Evolutionary conservation across 2,329 filamentous ascomycete species (phyloP), one percentile per base, ranked within the genome.

Genomic region (Ophiostoma triangulosporum): DNA sequence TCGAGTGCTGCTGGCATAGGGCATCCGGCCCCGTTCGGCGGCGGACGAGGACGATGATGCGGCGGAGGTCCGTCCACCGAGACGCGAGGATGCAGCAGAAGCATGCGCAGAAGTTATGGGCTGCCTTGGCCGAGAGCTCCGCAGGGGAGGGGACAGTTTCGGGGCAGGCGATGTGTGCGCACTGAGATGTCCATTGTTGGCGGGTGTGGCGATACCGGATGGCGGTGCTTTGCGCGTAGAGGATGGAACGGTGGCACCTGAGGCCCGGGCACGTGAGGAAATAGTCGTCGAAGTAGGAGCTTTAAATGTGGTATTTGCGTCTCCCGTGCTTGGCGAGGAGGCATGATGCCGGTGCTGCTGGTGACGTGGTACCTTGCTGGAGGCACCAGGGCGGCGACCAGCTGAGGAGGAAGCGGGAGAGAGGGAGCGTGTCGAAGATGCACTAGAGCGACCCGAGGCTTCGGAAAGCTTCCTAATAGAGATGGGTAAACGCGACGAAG

Each of bases 41-140:
- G 57, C 24, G 1, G 57, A 53, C 4, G 56, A 54, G 3, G 52
- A 52, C 7, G 52, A 54, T 17, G 55, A 54, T 27, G 49, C 15
- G 8, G 55, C 54, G 2, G 54, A 51, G 6, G 50, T 46, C 17
- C 52, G 36, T 9, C 27, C 46, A 9, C 54, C 52, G 2, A 52
- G 48, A 11, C 54, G 56, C 15, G 43, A 33, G 15, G 46, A 12
- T 20, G 27, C 26, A 7, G 46, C 29, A 14, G 27, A n/a, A 5
- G 48, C 32, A 14, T 48, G 36, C n/a, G 84, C 84, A 53, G 80
- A 73, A 9, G 86, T 88, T 22, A 94, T 82, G 8, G 86, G 83
- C 62, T 88, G 83, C 51, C 88, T 76, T n/a, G 87, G 86, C 40
- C 87, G 76, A 40, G 88, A 93, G 63, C 86, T 93, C 63, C 88